Evolutionary conservation across 2,329 filamentous ascomycete species (phyloP), one percentile per base, ranked within the genome.

Genomic region (Parafenestella ontariensis): DNA sequence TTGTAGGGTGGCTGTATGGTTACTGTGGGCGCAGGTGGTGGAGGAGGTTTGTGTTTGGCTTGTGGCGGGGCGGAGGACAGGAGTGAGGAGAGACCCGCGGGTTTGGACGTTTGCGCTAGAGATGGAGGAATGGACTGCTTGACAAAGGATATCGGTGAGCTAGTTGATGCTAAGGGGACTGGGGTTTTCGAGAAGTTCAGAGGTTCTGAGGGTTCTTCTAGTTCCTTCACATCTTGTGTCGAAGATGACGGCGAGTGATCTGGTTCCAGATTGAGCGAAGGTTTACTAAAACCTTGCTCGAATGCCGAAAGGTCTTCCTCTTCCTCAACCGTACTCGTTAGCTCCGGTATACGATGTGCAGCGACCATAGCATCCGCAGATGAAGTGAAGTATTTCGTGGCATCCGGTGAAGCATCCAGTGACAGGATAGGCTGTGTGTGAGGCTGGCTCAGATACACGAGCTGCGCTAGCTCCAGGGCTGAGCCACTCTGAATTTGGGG

Each of bases 371-470:
- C 87, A 76, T 98, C 94, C 5, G 93, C 93, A 8, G 89, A 86
- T 0, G 91, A 95, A 0, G 92, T 93, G 60, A 93, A 80, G 69
- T 92, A 96, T 59, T 87, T 11, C 80, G 80, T 77, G 76, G 55
- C 56, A 31, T 69, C 64, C 2, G 73, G 70, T 3, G 72, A 69
- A 13, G 73, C 55, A 51, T 75, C 76, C 15, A 82, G 62, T 0
- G 93, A 96, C 2, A 98, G 79, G 11, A 97, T 80, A 0, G 94
- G 93, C 64, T 97, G 92, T 0, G 83, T 83, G 72, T 96, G 93
- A 8, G 87, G 78, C 62, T 88, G 85, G 15, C 84, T 81, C 17
- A 82, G 79, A 73, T 96, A 96, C 3, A 87, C 61, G 33, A 76
- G 79, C 26, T 81, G 71, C 82, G 69, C 68, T 52, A 68, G 74